Base-by-base conservation (phyloP, 306 rosid genomes). In the Fagus sylvatica region DNA sequence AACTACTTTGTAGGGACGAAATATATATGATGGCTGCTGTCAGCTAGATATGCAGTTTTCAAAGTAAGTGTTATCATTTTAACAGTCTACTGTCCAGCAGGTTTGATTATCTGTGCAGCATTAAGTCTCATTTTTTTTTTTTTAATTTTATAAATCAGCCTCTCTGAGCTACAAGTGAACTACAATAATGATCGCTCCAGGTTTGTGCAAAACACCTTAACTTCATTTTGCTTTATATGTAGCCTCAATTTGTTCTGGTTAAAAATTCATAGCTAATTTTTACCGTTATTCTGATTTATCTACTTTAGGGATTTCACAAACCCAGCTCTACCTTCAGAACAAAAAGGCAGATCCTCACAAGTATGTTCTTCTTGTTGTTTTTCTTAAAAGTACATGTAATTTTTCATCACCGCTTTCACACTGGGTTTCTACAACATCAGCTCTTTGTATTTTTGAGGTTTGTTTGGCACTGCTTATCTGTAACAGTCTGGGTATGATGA, bases 181-280 rank as follows among this genome's bases (percentile, higher is more conserved):
- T 96, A 80, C 87, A 96, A 96, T 64, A 96, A 93, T 85, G 99
- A 96, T 62, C 99, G 99, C 36, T 96, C 99, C 72, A 96, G 99
- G 99, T 92, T 83, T 71, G 79, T 86, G 71, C 71, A n/a, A 66
- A 39, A 43, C 71, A 39, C 49, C 19, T 67, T 84, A 61, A 72
- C 64, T 76, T 79, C 53, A 37, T 8, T 59, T 39, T 56, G 43
- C 70, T 64, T 65, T 39, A 36, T 75, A 16, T 67, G 34, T 72
- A 73, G 56, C 28, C 53, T 79, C 53, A 61, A 10, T 42, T 42
- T 40, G 22, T 32, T 41, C 71, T 67, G 46, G 53, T 32, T 59
- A 41, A 42, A 56, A 48, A 16, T 66, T 40, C 70, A 13, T 75
- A 49, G 19, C 19, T 62, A 65, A 5, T 69, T 40, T 42, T 68